Base-by-base conservation (phyloP, 257 asterid species). In the Primulina tabacum region DNA sequence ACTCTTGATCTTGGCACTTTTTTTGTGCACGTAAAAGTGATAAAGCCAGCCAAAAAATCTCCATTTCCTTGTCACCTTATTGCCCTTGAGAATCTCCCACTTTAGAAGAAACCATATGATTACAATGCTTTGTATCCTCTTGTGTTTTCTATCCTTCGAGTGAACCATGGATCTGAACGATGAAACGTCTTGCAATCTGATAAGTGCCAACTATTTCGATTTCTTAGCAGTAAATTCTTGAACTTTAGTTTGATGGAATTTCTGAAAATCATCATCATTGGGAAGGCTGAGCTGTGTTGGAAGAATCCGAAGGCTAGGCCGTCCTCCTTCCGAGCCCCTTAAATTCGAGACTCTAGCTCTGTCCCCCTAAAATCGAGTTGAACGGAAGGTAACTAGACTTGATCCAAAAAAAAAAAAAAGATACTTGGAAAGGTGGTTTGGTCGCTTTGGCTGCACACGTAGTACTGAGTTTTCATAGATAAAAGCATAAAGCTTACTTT, bases 1-100 rank as follows among this genome's bases (percentile, higher is more conserved):
- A 24, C 26, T 24, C 26, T 24, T 24, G 26, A 24, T 24, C 26
- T 24, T 24, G 26, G 26, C 26, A 24, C 26, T 24, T 74, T 60
- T 57, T 64, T 65, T 62, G 63, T 74, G 79, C 71, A 60, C 62
- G 2, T 47, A 70, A 69, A 76, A 73, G 79, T 62, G 64, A 68
- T 28, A 75, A 75, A 79, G 33, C 64, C 69, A 30, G 58, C 69
- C 65, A 33, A 62, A 71, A 70, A 71, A 18, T 43, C 78, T 57
- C 68, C 68, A 40, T 43, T 43, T 64, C 69, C 67, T 76, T 65
- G 70, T 14, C 63, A 33, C 60, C 24, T 16, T 47, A 4, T 47
- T 14, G 18, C 56, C 56, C 7, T 47, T 47, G 20, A 47, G 8
- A 4, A 3, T 1, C 56, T 14, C 56, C 1, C 56, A 12, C 56